These are phyloP conservation scores for Aristolochia californica DNA, from an alignment of 164 flowering plant genomes.

Conservation along the genomic window DNA sequence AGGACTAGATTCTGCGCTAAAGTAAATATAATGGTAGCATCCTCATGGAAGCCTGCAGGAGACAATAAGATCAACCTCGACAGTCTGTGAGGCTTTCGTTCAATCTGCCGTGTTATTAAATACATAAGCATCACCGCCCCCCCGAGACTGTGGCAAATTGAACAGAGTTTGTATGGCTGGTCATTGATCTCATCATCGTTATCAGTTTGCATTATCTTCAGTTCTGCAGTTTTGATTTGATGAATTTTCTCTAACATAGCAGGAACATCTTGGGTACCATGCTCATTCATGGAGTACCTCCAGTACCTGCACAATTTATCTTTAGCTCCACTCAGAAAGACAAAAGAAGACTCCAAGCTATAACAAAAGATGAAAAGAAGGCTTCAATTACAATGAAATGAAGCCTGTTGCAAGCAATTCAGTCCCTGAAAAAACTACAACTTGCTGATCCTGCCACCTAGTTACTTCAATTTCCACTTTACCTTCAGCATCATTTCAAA, in stretches of 20 bases:
- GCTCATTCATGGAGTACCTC: conserved; percentile 89
- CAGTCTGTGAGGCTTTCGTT: conserved; percentile 76
- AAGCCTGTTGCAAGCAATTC: too few species aligned
- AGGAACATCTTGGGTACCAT: conserved; percentile 81
- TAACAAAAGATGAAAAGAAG: too few species aligned
- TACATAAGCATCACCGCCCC: conserved; percentile 95
- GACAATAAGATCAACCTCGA: conserved; percentile 76
- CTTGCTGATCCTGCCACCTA: too few species aligned
- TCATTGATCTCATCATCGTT: conserved; percentile 33
- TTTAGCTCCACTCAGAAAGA: neutral
- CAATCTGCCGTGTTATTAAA: conserved; percentile 52
- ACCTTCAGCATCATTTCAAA: too few species aligned
- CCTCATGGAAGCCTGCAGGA: conserved; percentile 95
- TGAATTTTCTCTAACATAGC: conserved; percentile 92
- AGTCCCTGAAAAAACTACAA: too few species aligned
- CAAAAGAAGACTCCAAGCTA: too few species aligned
- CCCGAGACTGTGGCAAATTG: conserved; percentile 87
- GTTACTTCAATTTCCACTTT: too few species aligned
- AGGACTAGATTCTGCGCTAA: conserved; percentile 35
- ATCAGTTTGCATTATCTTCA: conserved; percentile 29
- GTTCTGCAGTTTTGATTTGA: conserved; percentile 60
- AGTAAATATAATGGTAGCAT: conserved; percentile 48
- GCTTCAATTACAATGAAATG: too few species aligned
- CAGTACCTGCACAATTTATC: conserved; percentile 54
- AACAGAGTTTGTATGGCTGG: conserved; percentile 81